These are phyloP conservation scores for Neoboletus subvelutipes DNA, from an alignment of 768 basidiomycete genomes.

Conservation along the genomic window DNA sequence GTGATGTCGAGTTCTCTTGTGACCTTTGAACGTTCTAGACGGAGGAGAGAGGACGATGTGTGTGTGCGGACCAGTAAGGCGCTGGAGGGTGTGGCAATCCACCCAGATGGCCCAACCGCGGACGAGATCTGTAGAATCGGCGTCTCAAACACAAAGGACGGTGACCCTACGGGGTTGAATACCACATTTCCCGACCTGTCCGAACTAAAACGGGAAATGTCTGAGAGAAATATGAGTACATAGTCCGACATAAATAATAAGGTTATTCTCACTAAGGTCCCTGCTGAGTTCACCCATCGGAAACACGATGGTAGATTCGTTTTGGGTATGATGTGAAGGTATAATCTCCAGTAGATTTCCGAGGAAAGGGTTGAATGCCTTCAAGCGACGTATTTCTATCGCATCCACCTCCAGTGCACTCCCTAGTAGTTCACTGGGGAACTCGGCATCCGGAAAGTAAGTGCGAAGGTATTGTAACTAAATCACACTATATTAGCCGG, in stretches of 20 bases:
- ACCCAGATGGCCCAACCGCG: conserved; percentile 23
- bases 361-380: conserved; percentile 53
- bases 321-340: conserved; percentile 25
- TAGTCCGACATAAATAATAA: not conserved
- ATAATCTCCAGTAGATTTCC: conserved; percentile 55
- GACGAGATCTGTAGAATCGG: conserved; percentile 65
- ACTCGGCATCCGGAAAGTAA: conserved; percentile 69
- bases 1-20: conserved; percentile 39
- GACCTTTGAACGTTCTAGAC: conserved; percentile 26
- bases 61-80: conserved; percentile 45
- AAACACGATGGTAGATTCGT: conserved; percentile 46
- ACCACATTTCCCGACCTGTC: conserved; percentile 15
- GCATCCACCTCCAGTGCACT: conserved; percentile 53
- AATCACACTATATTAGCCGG: not conserved
- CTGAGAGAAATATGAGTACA: conserved; percentile 33
- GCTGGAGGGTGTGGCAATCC: conserved; percentile 15
- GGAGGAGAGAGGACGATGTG: conserved; percentile 42
- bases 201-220: conserved; percentile 45
- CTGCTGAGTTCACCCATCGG: conserved; percentile 60
- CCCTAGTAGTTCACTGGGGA: conserved; percentile 66
- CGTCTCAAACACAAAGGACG: conserved; percentile 54
- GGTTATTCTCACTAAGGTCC: conserved; percentile 55
- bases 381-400: conserved; percentile 32
- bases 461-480: conserved; percentile 74
- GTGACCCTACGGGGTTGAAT: conserved; percentile 37